Conservation (phyloP, 2,329 filamentous ascomycete genomes). For the Ceratocystis ficicola region DNA sequence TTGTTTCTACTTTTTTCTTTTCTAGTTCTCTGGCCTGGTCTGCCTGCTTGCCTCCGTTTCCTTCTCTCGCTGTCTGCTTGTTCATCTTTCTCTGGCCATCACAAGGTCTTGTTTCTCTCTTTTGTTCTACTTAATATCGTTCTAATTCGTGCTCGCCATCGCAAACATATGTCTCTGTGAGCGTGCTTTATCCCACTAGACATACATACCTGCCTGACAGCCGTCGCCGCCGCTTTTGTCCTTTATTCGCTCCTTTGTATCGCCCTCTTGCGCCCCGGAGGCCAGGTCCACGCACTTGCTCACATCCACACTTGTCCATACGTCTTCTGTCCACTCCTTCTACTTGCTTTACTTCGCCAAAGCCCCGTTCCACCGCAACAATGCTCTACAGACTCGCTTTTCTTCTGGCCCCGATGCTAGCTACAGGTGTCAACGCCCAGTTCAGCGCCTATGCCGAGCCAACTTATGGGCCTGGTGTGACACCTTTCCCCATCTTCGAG, state of each 20-base stretch:
- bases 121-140: conserved; percentile 8
- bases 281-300: neutral
- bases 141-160: neutral
- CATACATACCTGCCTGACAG: neutral
- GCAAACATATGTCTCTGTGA: neutral
- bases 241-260: conserved; percentile 1
- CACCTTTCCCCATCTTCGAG: conserved; percentile 21
- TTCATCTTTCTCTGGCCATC: neutral
- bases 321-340: neutral
- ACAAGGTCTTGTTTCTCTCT: neutral
- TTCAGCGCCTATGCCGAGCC: conserved; percentile 14
- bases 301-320: neutral
- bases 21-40: conserved; percentile 6
- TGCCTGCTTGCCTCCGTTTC: conserved; percentile 5
- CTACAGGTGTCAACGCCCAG: conserved; percentile 10
- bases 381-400: conserved; percentile 17
- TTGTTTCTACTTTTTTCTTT: neutral
- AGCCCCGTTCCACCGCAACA: neutral
- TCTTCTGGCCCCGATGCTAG: conserved; percentile 14
- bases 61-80: neutral
- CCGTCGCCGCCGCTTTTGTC: too few species aligned
- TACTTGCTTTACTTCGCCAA: neutral
- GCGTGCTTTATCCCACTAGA: neutral
- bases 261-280: neutral
- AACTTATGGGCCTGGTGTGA: conserved; percentile 13